Evolutionary conservation across 2,329 filamentous ascomycete species (phyloP), one percentile per base, ranked within the genome.

Genomic region (Cordyceps tenuipes): DNA sequence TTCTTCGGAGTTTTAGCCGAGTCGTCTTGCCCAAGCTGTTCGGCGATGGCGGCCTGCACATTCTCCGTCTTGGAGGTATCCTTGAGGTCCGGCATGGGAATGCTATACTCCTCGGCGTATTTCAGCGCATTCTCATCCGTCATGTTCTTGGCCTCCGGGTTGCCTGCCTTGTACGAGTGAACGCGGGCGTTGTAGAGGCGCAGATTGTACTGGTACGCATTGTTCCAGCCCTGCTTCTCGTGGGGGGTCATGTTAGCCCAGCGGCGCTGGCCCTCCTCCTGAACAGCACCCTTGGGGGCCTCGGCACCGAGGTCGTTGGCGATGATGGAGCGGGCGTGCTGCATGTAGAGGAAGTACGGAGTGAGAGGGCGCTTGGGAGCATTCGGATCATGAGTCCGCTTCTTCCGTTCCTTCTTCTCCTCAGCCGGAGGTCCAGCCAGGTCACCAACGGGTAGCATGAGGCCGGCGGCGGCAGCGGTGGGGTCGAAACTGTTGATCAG

Each of bases 321-420:
- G 66, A 97, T 94, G 71, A 90, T 87, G 56, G 86, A 83, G 54
- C 94, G 89, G 64, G 91, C 91, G 64, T 89, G 87, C 73, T 95
- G 89, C 81, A 96, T 91, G 79, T 91, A 97, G 63, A 97, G 79
- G 79, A 97, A 96, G 79, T 95, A 97, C 2, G 93, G 91, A 6
- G 93, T 97, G 70, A 97, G 75, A 9, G 93, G 92, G 55, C 92
- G 86, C 83, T 97, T 97, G 62, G 93, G 93, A 7, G 92, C 92
- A 73, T 96, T 96, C 66, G 92, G 92, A 72, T 97, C 93, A 69
- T 89, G 86, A 47, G 85, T 86, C 63, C 87, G 84, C 80, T 92
- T 92, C 82, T 94, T 93, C 74, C 89, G 87, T 81, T 94, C 91
- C 82, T 91, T 91, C 82, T 91, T 89, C 72, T 86, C 84, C 68